Base-by-base conservation (phyloP, 2,329 filamentous ascomycete species). In the Monilinia laxa region DNA sequence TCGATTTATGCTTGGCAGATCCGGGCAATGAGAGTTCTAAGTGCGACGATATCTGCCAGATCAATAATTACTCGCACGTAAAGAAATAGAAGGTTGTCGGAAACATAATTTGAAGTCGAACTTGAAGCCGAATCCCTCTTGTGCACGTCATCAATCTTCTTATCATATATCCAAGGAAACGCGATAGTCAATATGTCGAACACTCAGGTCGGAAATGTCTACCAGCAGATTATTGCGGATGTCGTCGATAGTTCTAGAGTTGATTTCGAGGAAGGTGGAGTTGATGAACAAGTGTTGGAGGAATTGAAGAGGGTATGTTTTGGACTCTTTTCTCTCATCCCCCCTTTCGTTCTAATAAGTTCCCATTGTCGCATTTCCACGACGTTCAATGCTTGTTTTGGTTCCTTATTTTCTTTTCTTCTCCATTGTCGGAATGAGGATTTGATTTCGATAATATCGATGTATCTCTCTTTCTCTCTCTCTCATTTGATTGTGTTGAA, bases 201-300 rank as follows among this genome's bases (percentile, higher is more conserved):
- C 67, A 72, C 71, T 23, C 73, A 75, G 38, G 71, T 72, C 64
- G 95, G 95, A 75, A 81, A 82, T 72, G 89, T 98, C 76, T 99
- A 97, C 79, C 83, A 88, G 79, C 81, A 84, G 75, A 88, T 91
- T 78, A 91, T 91, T 76, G 83, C 89, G 70, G 92, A 95, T 81
- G 93, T 99, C 77, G 92, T 98, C 79, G 90, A 94, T 74, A 90
- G 91, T 72, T 97, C 94, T 76, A 87, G 91, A 76, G 91, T 94
- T 76, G 95, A 98, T 80, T 98, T 99, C 78, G 95, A 99, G 79
- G 95, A 99, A 81, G 92, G 90, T 73, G 95, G 95, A 74, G 90
- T 98, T 71, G 92, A 96, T 74, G 90, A 94, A 78, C 83, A 86
- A 73, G 94, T 94, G 62, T 82, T 99, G 75, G 87, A 94, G 72